Base-by-base conservation (phyloP, 352 stramenopile genomes). In the Phytophthora meadii region DNA sequence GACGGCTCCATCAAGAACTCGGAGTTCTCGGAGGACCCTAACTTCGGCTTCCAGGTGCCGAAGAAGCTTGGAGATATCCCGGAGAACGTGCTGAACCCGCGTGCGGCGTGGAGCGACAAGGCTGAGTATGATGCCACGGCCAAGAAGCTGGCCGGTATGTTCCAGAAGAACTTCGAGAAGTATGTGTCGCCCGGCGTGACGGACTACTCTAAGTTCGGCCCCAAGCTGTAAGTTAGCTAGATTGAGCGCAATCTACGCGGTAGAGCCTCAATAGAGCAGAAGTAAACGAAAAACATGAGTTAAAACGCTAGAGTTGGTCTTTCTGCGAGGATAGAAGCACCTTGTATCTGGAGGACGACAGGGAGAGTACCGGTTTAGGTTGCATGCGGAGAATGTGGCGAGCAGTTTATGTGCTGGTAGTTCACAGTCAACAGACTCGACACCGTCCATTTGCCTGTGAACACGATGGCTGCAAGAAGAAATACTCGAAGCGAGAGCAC, bases 151-250 rank as follows among this genome's bases (percentile, higher is more conserved):
- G 96, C 92, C 7, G 56, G 69, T 48, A 98, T 98, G 94, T 99
- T 98, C 81, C 78, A 95, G 61, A 77, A 97, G 39, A 99, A 99
- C 82, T 99, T 98, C 69, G 81, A 93, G 71, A 96, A 99, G 81
- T 99, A 99, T 82, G 78, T 97, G 57, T 91, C 84, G 42, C 87
- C 95, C 47, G 95, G 97, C 68, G 74, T 90, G 70, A 97, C 96
- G 61, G 97, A 99, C 80, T 99, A 99, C 86, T 98, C 95, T 50
- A 64, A 80, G 46, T 99, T 96, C 73, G 97, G 97, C 66, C 98
- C 98, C 32, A 93, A 90, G 77, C 49, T 80, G 49, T 94, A 89
- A 82, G 41, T 60, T 55, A 65, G 62, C 40, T 55, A 60, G 30
- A 56, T 41, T 10, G 52, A 36, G 30, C 30, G 30, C 30, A 36